Conservation (phyloP, 371 early-diverging fungal genomes). For the Haplosporangium sp. region DNA sequence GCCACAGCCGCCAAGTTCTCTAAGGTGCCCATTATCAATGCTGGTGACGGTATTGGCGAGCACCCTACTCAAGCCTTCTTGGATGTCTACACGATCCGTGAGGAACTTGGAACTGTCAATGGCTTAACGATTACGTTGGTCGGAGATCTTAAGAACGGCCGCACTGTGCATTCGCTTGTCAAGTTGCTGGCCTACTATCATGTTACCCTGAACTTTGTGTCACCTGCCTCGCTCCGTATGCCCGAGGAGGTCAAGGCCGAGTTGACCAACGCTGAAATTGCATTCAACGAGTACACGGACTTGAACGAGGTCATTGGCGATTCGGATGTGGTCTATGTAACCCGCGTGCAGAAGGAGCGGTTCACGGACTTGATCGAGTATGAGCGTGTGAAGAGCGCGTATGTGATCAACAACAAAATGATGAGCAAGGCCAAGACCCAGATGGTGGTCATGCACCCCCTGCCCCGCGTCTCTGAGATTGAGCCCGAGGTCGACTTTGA, state of each 20-base stretch:
- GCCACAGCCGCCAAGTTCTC: constrained; percentile 88
- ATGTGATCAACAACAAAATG: constrained; percentile 82
- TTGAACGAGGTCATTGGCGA: constrained; percentile 84
- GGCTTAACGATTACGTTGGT: constrained; percentile 95
- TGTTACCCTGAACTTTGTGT: constrained; percentile 94
- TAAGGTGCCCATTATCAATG: constrained; percentile 94
- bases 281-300: constrained; percentile 76
- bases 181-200: constrained; percentile 90
- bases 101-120: constrained; percentile 95
- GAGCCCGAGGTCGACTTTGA: constrained; percentile 97
- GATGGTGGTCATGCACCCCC: constrained; percentile 98
- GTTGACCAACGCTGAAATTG: constrained; percentile 72
- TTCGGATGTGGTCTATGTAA: constrained; percentile 98
- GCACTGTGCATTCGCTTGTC: constrained; percentile 97
- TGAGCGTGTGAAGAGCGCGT: constrained; percentile 78
- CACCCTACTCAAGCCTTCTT: constrained; percentile 98
- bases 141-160: constrained; percentile 96
- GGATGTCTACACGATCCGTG: constrained; percentile 85
- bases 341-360: constrained; percentile 96
- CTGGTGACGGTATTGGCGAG: constrained; percentile 97
- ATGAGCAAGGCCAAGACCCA: constrained; percentile 73
- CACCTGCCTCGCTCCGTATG: constrained; percentile 87
- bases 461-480: constrained; percentile 96
- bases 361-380: constrained; percentile 87
- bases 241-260: constrained; percentile 88